Conservation (phyloP, 805 yeast genomes). For the Wickerhamomyces bisporus region DNA sequence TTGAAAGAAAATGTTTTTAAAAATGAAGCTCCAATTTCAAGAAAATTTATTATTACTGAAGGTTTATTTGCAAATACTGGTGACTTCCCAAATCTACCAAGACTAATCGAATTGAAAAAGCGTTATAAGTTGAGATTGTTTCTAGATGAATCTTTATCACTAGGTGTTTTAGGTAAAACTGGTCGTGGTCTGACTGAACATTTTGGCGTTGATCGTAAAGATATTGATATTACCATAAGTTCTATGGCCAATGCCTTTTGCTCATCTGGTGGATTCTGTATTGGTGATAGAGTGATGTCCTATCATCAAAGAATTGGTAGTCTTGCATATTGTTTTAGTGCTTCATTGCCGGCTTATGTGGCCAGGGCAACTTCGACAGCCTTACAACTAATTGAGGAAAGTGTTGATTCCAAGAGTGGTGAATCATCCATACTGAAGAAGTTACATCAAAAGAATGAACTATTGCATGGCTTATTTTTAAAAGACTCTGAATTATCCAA, state of each 20-base stretch:
- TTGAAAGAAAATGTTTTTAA: conserved; percentile 19
- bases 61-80: conserved; percentile 82
- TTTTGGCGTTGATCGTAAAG: conserved; percentile 55
- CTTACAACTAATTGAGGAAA: conserved; percentile 42
- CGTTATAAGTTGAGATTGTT: conserved; percentile 81
- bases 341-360: conserved; percentile 88
- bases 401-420: conserved; percentile 27
- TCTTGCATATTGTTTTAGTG: conserved; percentile 87
- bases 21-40: conserved; percentile 64
- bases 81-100: conserved; percentile 66
- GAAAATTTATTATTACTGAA: conserved; percentile 90
- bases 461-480: conserved; percentile 37
- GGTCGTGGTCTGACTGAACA: conserved; percentile 87
- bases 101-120: conserved; percentile 67
- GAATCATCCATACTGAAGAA: conserved; percentile 28
- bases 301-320: conserved; percentile 91
- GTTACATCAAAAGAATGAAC: conserved; percentile 36
- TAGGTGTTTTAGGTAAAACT: conserved; percentile 78
- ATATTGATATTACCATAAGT: conserved; percentile 80
- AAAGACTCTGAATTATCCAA: conserved; percentile 31
- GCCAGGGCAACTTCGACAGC: conserved; percentile 60
- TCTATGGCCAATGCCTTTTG: conserved; percentile 78
- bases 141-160: conserved; percentile 80
- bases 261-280: conserved; percentile 90
- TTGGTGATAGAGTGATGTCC: conserved; percentile 78